Conservation (phyloP, 2,329 filamentous ascomycete genomes). For the Hirsutella minnesotensis region DNA sequence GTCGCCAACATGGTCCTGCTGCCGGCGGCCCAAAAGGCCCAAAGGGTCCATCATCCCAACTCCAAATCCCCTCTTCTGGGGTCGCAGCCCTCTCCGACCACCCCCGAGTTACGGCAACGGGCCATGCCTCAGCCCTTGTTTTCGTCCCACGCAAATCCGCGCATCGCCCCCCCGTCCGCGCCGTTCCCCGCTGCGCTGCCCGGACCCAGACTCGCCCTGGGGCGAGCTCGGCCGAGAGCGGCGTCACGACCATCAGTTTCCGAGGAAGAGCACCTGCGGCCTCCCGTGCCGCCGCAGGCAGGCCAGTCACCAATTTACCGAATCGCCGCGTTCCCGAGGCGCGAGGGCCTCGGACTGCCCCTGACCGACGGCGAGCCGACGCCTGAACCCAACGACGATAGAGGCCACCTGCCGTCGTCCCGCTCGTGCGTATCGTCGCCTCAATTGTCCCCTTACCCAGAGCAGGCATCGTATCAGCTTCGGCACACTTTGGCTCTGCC, state of each 20-base stretch:
- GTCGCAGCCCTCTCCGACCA: background rate
- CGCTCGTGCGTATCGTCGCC: no score
- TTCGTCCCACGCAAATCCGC: conserved; percentile 11
- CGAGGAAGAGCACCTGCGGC: conserved; percentile 12
- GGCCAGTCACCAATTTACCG: conserved; percentile 36
- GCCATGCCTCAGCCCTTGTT: conserved; percentile 12
- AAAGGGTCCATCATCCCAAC: background rate
- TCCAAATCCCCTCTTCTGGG: background rate
- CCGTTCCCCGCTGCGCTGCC: conserved; percentile 2
- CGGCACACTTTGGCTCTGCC: no score
- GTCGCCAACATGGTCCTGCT: conserved; percentile 3
- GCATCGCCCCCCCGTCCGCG: conserved; percentile 10
- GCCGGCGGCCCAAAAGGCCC: conserved; percentile 1
- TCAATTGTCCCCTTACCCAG: no score
- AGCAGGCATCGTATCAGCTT: no score
- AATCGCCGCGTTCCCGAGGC: conserved; percentile 27
- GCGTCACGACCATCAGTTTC: conserved; percentile 20
- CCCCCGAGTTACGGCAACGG: background rate
- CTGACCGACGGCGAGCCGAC: no score
- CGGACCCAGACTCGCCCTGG: conserved; percentile 12
- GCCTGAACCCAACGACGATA: no score
- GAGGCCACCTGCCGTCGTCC: no score
- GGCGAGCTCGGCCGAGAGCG: conserved; percentile 17
- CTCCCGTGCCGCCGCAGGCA: conserved; percentile 11
- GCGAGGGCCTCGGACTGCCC: no score